Evolutionary conservation across 148 eudicot species (phyloP).

Genomic region (Spergularia marina): DNA sequence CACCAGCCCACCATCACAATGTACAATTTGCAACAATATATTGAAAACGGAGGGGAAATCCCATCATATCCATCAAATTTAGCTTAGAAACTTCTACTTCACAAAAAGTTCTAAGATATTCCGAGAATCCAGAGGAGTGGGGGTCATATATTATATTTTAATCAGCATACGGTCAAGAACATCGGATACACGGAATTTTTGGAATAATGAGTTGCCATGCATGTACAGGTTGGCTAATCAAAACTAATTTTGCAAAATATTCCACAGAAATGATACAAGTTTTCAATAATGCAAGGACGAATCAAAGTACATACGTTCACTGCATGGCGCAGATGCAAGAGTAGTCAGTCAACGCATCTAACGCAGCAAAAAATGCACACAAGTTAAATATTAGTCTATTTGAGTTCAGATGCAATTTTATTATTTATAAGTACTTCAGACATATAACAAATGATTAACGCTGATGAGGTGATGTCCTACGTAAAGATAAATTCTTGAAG

Average conservation of each 20-base stretch:
- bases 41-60: background rate
- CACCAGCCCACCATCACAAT: too few relatives aligned
- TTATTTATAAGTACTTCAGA: background rate
- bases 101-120: background rate
- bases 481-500: background rate
- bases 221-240: slow-evolving; percentile 25
- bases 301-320: slow-evolving; percentile 4
- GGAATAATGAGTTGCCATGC: background rate
- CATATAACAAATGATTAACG: too few relatives aligned
- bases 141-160: background rate
- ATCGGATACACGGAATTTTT: background rate
- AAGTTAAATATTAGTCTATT: background rate
- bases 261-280: background rate
- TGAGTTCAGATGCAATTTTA: background rate
- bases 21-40: background rate
- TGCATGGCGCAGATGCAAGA: slow-evolving; percentile 14
- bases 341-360: slow-evolving; percentile 13
- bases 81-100: background rate
- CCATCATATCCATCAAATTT: background rate
- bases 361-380: background rate
- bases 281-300: slow-evolving; percentile 4
- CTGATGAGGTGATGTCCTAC: background rate
- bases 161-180: background rate
- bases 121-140: slow-evolving; percentile 2
- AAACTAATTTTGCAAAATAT: slow-evolving; percentile 6